These are phyloP conservation scores for Colletotrichum sp. DNA, from an alignment of 2,329 filamentous ascomycete genomes.

Conservation along the genomic window DNA sequence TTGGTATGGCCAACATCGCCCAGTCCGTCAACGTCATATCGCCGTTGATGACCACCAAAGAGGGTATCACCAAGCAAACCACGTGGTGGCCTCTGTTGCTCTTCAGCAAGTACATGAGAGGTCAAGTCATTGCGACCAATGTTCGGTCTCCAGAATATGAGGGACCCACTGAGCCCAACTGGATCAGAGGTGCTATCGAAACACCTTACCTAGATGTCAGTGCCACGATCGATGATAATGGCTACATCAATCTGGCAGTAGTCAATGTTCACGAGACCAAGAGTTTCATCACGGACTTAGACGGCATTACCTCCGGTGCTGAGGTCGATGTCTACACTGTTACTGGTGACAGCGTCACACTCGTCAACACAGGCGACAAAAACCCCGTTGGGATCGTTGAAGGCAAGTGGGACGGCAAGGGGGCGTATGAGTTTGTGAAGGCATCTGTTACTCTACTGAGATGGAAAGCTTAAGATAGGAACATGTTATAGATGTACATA, in stretches of 20 bases:
- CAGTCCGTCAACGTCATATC: conserved; percentile 81
- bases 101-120: conserved; percentile 71
- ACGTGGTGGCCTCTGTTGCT: conserved; percentile 78
- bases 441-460: conserved; percentile 73
- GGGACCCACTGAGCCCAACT: conserved; percentile 69
- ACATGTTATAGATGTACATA: neutral
- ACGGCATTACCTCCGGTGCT: conserved; percentile 51
- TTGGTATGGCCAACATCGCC: conserved; percentile 82
- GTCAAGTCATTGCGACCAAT: conserved; percentile 70
- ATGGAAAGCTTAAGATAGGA: conserved; percentile 47
- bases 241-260: conserved; percentile 70
- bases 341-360: conserved; percentile 58
- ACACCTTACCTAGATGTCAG: conserved; percentile 75
- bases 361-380: conserved; percentile 66
- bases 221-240: conserved; percentile 61
- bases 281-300: conserved; percentile 64
- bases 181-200: conserved; percentile 69
- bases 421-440: conserved; percentile 69
- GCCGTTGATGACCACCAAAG: conserved; percentile 73
- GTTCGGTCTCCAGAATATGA: conserved; percentile 68
- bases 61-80: conserved; percentile 71
- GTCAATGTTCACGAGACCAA: conserved; percentile 72
- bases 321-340: conserved; percentile 68
- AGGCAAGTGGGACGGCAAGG: conserved; percentile 65
- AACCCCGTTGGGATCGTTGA: conserved; percentile 58